Evolutionary conservation across 2,329 filamentous ascomycete genomes (phyloP).

Genomic region (Fusarium sp.): DNA sequence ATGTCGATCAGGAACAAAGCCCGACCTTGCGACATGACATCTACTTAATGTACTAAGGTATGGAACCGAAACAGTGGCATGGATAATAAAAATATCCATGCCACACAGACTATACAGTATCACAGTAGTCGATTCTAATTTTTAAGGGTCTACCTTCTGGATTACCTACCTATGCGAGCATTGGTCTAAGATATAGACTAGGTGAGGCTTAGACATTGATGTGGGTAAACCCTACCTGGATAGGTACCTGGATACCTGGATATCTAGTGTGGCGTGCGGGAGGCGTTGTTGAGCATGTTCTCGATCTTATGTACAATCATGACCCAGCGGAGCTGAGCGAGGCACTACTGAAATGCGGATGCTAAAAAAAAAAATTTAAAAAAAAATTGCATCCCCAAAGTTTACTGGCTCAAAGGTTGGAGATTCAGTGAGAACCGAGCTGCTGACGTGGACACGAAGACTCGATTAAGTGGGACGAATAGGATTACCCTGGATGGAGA

Average conservation of each 20-base stretch:
- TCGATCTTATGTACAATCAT: not conserved
- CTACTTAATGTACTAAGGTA: not conserved
- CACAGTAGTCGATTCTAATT: not conserved
- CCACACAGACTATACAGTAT: not conserved
- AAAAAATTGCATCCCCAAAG: conserved; percentile 6
- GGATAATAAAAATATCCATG: not conserved
- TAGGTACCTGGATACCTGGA: not conserved
- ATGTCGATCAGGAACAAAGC: conserved; percentile 38
- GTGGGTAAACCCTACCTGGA: not conserved
- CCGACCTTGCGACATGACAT: not conserved
- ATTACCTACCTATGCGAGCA: not conserved
- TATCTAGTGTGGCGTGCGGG: conserved; percentile 18
- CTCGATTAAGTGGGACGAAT: conserved; percentile 15
- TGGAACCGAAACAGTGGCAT: not conserved
- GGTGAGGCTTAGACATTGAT: not conserved
- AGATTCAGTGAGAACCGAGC: conserved; percentile 20
- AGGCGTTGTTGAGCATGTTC: conserved; percentile 13
- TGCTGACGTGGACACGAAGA: conserved; percentile 41
- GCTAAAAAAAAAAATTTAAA: too few relatives aligned
- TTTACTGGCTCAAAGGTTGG: conserved; percentile 7
- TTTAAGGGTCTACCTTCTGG: not conserved
- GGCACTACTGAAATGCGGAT: conserved; percentile 28
- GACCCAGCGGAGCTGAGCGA: conserved; percentile 15
- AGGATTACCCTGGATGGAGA: conserved; percentile 5
- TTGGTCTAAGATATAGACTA: not conserved